Evolutionary conservation across 306 rosid species (phyloP).

Genomic region (Rosa multiflora): DNA sequence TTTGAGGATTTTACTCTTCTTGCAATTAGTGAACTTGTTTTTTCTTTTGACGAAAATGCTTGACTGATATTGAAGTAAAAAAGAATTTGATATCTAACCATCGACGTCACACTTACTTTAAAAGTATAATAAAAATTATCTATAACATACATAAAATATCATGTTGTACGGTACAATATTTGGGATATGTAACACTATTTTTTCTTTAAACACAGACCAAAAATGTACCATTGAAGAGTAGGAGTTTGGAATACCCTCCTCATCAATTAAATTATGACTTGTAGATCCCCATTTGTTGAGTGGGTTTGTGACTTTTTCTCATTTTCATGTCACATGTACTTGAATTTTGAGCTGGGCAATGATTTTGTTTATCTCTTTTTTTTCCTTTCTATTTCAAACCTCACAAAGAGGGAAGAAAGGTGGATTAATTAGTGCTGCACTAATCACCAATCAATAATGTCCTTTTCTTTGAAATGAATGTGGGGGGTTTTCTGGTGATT

Average conservation of each 20-base stretch:
- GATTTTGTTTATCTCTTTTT: constrained; percentile 15
- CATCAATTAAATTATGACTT: constrained; percentile 11
- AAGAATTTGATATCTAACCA: not conserved
- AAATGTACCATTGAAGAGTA: not conserved
- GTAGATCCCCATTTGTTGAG: constrained; percentile 9
- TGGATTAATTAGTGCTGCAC: not conserved
- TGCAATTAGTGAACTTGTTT: not conserved
- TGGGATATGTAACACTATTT: not conserved
- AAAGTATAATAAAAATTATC: too few relatives aligned
- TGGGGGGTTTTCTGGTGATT: constrained; percentile 25
- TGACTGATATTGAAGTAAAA: too few relatives aligned
- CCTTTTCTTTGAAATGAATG: constrained; percentile 21
- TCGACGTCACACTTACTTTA: not conserved
- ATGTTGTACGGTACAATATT: not conserved
- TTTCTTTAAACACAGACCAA: not conserved
- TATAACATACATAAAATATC: too few relatives aligned
- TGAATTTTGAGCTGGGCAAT: constrained; percentile 33
- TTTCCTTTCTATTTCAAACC: not conserved
- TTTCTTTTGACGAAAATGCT: too few relatives aligned
- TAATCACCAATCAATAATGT: not conserved
- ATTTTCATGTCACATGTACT: constrained; percentile 15
- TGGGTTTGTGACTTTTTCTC: constrained; percentile 8
- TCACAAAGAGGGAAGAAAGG: constrained; percentile 28
- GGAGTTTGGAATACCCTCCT: not conserved
- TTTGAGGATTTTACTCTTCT: too few relatives aligned